phyloP scores from a whole-genome alignment of 2,329 filamentous ascomycete genomes.

The Sarocladium strictum region DNA sequence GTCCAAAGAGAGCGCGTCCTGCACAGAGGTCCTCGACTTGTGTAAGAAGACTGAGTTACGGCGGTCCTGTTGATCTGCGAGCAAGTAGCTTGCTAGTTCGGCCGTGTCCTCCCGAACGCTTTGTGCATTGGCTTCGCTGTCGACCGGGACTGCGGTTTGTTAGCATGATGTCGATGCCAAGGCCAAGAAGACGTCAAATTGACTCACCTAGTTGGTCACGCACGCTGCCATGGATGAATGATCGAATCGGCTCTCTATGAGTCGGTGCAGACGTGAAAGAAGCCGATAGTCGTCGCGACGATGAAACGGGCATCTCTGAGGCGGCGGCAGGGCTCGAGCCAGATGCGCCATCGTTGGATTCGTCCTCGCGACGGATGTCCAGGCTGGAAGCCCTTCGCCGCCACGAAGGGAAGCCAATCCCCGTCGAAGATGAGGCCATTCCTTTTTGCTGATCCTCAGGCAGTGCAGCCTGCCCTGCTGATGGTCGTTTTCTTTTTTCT shows the following conservation, averaged over 20 bases:
- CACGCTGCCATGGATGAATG: constrained; percentile 62
- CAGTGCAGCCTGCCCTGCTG: neutral
- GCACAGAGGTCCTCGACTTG: constrained; percentile 23
- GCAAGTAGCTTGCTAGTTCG: constrained; percentile 75
- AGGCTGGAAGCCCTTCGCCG: constrained; percentile 35
- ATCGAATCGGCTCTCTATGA: constrained; percentile 62
- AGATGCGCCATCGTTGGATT: constrained; percentile 20
- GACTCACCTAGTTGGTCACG: constrained; percentile 52
- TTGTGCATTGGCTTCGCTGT: constrained; percentile 68
- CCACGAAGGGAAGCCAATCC: constrained; percentile 41
- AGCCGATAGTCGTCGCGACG: constrained; percentile 29
- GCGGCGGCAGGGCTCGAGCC: constrained; percentile 16
- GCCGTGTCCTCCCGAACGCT: constrained; percentile 82
- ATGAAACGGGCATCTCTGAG: constrained; percentile 12
- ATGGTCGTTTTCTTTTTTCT: neutral
- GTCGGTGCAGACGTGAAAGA: constrained; percentile 27
- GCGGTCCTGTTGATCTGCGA: constrained; percentile 54
- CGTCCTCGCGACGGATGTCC: constrained; percentile 9
- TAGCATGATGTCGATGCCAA: neutral
- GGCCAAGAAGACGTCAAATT: neutral
- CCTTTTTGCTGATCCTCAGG: neutral
- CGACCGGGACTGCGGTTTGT: constrained; percentile 41
- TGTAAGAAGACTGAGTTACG: constrained; percentile 42
- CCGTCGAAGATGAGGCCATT: constrained; percentile 39
- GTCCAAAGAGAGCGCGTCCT: constrained; percentile 21